Evolutionary conservation across 164 flowering plant genomes (phyloP).

Genomic region (Akebia trifoliata): DNA sequence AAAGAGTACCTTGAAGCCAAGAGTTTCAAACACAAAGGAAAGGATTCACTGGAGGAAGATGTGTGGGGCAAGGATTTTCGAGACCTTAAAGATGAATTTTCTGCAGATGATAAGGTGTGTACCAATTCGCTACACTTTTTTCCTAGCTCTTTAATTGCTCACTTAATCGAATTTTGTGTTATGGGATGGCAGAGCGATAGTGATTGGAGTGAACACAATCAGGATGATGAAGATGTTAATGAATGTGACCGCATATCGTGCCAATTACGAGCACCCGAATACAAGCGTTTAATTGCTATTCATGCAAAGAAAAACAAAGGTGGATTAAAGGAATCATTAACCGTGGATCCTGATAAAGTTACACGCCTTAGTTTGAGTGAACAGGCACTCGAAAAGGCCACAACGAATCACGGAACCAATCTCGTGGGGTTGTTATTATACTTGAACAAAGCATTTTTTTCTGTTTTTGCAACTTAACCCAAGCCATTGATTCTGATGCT

Average conservation of each 20-base stretch:
- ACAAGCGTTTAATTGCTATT: slow-evolving; percentile 69
- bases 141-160: too few relatives aligned
- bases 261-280: slow-evolving; percentile 37
- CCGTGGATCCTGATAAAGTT: slow-evolving; percentile 31
- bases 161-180: too few relatives aligned
- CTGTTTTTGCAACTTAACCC: too few relatives aligned
- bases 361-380: slow-evolving; percentile 93
- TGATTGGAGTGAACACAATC: slow-evolving; percentile 26
- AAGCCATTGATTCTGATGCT: too few relatives aligned
- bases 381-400: slow-evolving; percentile 59
- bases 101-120: too few relatives aligned
- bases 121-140: too few relatives aligned
- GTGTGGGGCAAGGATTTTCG: background rate
- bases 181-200: too few relatives aligned
- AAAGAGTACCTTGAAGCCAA: slow-evolving; percentile 46
- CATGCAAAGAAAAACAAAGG: slow-evolving; percentile 76
- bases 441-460: background rate
- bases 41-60: background rate
- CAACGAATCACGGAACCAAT: slow-evolving; percentile 37
- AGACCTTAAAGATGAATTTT: slow-evolving; percentile 12
- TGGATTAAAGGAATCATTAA: slow-evolving; percentile 35
- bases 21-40: slow-evolving; percentile 1
- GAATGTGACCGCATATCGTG: slow-evolving; percentile 16
- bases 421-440: slow-evolving; percentile 49
- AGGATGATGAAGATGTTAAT: slow-evolving; percentile 40